Base-by-base conservation (phyloP, 2,329 filamentous ascomycete species). In the Cladophialophora psammophila region DNA sequence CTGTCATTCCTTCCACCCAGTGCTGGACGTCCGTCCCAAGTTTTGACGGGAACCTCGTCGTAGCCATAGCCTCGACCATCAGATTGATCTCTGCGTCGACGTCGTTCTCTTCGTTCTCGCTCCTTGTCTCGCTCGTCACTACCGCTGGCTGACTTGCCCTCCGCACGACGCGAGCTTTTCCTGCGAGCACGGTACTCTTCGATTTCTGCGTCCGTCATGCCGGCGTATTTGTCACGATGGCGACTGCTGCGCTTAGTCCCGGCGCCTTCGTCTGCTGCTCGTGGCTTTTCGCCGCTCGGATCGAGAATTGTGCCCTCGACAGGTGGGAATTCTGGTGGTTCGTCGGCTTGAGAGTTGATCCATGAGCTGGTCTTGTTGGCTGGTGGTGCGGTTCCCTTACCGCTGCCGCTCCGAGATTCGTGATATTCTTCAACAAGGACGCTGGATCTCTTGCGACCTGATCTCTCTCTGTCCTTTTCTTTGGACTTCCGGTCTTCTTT, bases 321-420 rank as follows among this genome's bases (percentile, higher is more conserved):
- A 34, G 79, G 81, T 2, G 82, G 82, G 8, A 80, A 77, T 60
- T 83, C 82, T 0, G 82, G 81, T 15, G 82, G 82, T 20, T 84
- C 81, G 32, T 78, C 78, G 8, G 78, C 75, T 71, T 83, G 81
- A 1, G 80, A 82, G 66, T 84, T 76, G 7, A 84, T 78, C 82
- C 82, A 84, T 6, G 80, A 82, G 7, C 81, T 82, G 38, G 81
- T 84, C 72, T 84, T 83, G 61, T 84, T 80, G 71, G 71, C 68
- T 34, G 36, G 77, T 60, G 66, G 74, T 20, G 71, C 56, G 26
- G 68, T 69, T 13, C 73, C 74, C 54, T 72, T 71, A 38, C 73
- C 70, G 50, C 70, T 72, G 12, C 70, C 69, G 38, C 74, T 76
- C 40, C 75, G 76, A 45, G 74, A 71, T 59, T 76, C 71, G 61